Base-by-base conservation (phyloP, 129 eudicot species). In the Daucus carota region DNA sequence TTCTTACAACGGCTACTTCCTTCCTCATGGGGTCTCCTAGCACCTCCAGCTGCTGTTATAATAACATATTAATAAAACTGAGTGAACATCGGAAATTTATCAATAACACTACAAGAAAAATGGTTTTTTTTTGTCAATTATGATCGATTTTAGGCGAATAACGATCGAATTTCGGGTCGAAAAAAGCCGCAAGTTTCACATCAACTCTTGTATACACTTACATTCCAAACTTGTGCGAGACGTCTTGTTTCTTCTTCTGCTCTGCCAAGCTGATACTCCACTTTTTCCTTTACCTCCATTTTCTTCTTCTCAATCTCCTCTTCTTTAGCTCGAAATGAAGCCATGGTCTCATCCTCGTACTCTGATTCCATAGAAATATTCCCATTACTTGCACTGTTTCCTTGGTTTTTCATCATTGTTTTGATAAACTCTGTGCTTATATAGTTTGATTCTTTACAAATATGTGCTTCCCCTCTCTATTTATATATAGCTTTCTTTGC, bases 1-100 rank as follows among this genome's bases (percentile, higher is more conserved):
- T 89, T 29, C 95, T 85, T 9, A 89, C 87, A 3, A 79, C 48
- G 41, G 87, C 91, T 62, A 91, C 85, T 71, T 91, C 93, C 74
- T 92, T 92, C 75, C 90, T 85, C 92, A 85, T 87, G 38, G 97
- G 97, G 84, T 92, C 97, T 29, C 89, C 81, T 78, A 89, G 78
- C 60, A 85, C 95, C 82, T 89, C 95, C 5, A 92, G 92, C 85
- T 92, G 95, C 97, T 92, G 69, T 26, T 11, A 73, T 45, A 12
- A 22, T 26, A 18, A 69, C 38, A 22, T 22, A 26, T 17, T 69
- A 33, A n/a, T n/a, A n/a, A n/a, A n/a, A n/a, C n/a, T n/a, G n/a
- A n/a, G n/a, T n/a, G n/a, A n/a, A n/a, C n/a, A n/a, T n/a, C n/a
- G n/a, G n/a, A n/a, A n/a, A n/a, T n/a, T n/a, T n/a, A n/a, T n/a